Evolutionary conservation across 225 moss, liverwort and hornwort species (phyloP).

Genomic region (Neckera pumila): DNA sequence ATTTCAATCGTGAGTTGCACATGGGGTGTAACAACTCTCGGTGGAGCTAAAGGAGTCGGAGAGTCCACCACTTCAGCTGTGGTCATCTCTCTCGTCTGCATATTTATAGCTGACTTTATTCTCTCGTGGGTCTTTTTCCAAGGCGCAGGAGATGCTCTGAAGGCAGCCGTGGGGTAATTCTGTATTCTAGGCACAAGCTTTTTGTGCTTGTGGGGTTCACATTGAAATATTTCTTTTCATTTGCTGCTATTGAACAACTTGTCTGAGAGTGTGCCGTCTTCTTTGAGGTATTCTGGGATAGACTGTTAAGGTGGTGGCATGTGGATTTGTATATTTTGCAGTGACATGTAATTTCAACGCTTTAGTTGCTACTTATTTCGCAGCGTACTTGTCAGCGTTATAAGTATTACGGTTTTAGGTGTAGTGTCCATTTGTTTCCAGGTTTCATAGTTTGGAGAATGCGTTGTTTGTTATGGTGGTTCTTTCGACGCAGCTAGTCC

Average conservation of each 20-base stretch:
- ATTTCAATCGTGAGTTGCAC: slow-evolving; percentile 97
- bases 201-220: neutral
- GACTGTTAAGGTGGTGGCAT: neutral
- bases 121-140: slow-evolving; percentile 96
- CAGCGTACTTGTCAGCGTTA: neutral
- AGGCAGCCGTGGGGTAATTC: slow-evolving; percentile 93
- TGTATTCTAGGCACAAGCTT: slow-evolving; percentile 22
- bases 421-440: neutral
- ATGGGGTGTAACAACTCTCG: slow-evolving; percentile 91
- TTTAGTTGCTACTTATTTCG: neutral
- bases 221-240: neutral
- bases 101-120: slow-evolving; percentile 97
- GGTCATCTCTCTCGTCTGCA: slow-evolving; percentile 97
- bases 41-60: slow-evolving; percentile 99
- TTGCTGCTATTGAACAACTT: neutral
- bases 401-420: neutral
- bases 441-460: neutral
- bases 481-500: neutral
- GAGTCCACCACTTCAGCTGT: slow-evolving; percentile 99
- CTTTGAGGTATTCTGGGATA: neutral
- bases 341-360: neutral
- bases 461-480: neutral
- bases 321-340: neutral
- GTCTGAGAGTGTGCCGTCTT: neutral
- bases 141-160: slow-evolving; percentile 94